phyloP scores from a whole-genome alignment of 2,329 filamentous ascomycete genomes.

The Bipolaris sorokiniana region DNA sequence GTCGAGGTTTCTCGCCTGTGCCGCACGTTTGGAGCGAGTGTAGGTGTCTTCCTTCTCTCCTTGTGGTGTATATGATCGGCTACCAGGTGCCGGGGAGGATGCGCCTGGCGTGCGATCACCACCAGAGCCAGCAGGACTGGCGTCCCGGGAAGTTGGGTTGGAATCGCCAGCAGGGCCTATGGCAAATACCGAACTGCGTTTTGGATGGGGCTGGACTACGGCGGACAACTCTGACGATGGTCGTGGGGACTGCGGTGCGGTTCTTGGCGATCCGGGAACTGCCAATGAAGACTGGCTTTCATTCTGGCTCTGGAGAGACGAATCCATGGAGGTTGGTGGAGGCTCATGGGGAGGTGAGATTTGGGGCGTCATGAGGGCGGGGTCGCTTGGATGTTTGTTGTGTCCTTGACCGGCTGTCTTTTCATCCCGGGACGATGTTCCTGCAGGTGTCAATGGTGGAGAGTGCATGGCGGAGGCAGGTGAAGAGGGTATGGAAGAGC shows the following conservation, averaged over 20 bases:
- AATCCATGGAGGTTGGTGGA: slow-evolving; percentile 54
- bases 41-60: slow-evolving; percentile 87
- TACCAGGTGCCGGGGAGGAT: slow-evolving; percentile 64
- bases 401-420: slow-evolving; percentile 45
- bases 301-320: slow-evolving; percentile 31
- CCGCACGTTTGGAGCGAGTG: slow-evolving; percentile 77
- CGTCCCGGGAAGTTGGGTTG: slow-evolving; percentile 60
- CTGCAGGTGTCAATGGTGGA: slow-evolving; percentile 86
- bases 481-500: slow-evolving; percentile 65
- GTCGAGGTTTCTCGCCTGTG: slow-evolving; percentile 68
- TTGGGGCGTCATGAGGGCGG: slow-evolving; percentile 63
- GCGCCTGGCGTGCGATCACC: slow-evolving; percentile 57
- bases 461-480: slow-evolving; percentile 77
- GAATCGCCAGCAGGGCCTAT: slow-evolving; percentile 64
- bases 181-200: slow-evolving; percentile 60
- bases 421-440: slow-evolving; percentile 67
- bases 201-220: slow-evolving; percentile 54
- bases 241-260: slow-evolving; percentile 47
- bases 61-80: slow-evolving; percentile 77
- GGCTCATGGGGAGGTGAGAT: slow-evolving; percentile 62
- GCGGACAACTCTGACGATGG: slow-evolving; percentile 54
- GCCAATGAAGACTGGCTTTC: slow-evolving; percentile 30
- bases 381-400: slow-evolving; percentile 49
- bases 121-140: slow-evolving; percentile 67
- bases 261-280: slow-evolving; percentile 38